Evolutionary conservation across 768 basidiomycete species (phyloP), one percentile per base, ranked within the genome.

Genomic region (Lactifluus hygrophoroides): DNA sequence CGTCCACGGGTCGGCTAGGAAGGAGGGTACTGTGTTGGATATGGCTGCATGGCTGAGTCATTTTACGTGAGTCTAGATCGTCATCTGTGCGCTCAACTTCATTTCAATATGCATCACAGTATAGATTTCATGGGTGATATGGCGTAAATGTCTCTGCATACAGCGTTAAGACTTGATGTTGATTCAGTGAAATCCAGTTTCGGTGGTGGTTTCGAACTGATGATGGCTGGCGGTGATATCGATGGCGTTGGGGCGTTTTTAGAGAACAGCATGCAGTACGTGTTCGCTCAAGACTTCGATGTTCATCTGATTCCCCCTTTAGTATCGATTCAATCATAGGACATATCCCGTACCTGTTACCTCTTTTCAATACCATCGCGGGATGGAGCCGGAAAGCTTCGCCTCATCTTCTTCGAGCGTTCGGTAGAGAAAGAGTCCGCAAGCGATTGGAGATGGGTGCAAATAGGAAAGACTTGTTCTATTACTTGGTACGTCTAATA

Each of bases 81-180:
- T 40, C 34, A n/a, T 56, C 30, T 34, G 42, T 45, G 49, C 17
- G 42, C 44, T 21, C 10, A 17, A 19, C 9, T 4, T 5, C n/a
- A 32, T 54, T 42, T 32, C 50, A 60, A 52, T 30, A 21, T 17
- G 40, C 30, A 21, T 42, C 28, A 17, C 30, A 77, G 76, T 25
- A 76, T 73, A 55, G 77, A 77, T 60, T 74, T 79, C 56, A 78
- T 77, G 76, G 74, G 76, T 51, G 76, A 77, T 57, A 71, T 78
- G 71, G 72, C 71, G 76, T 77, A 68, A 69, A 68, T 67, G 4
- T 46, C 30, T 34, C 16, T 32, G 8, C 14, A 27, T 23, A 38
- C n/a, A 3, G 19, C 16, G 2, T 42, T 51, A 3, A 23, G 1
- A 19, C 14, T 25, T 14, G 17, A 55, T 23, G 27, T 49, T 47